Evolutionary conservation across 768 basidiomycete species (phyloP), one percentile per base, ranked within the genome.

Genomic region (Panus rudis): DNA sequence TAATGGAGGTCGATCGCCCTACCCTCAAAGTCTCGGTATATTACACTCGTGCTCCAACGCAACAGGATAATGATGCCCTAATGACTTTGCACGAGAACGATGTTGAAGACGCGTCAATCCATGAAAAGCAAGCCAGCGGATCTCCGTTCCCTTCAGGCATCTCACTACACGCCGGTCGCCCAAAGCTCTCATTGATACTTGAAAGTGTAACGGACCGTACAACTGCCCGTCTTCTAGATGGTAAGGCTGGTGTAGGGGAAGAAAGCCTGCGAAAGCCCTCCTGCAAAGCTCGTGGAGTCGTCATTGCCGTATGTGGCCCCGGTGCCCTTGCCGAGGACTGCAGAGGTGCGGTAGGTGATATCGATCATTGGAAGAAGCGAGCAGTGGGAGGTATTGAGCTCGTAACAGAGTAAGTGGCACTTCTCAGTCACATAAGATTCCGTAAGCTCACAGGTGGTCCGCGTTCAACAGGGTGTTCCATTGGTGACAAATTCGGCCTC

Each of bases 301-400:
- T 73, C 22, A 61, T 72, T 4, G 69, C 67, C 11, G 64, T 67
- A 37, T 72, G 71, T 48, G 70, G 70, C 1, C 71, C 70, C 1
- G 50, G 55, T 8, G 51, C 58, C 6, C 59, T 72, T 37, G 64
- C 60, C 2, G 67, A 73, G 16, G 61, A 67, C 24, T 62, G 62
- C 28, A 45, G 63, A 20, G 50, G 58, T 25, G 63, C 59, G 2
- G 68, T 72, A 37, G 57, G 61, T 3, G 51, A 47, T 16, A 55
- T 73, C 25, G 63, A 66, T 31, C 44, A 55, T 8, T 52, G 55
- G 26, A 48, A 61, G 43, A 50, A 59, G 40, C 59, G 60, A 56
- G 58, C 59, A 1, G 61, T 66, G 12, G 68, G 68, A 38, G 68
- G 68, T 31, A 56, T 70, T 44, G 64, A 69, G 51, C 52, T 70